phyloP scores from a whole-genome alignment of 306 rosid species.

The Vicia faba region DNA sequence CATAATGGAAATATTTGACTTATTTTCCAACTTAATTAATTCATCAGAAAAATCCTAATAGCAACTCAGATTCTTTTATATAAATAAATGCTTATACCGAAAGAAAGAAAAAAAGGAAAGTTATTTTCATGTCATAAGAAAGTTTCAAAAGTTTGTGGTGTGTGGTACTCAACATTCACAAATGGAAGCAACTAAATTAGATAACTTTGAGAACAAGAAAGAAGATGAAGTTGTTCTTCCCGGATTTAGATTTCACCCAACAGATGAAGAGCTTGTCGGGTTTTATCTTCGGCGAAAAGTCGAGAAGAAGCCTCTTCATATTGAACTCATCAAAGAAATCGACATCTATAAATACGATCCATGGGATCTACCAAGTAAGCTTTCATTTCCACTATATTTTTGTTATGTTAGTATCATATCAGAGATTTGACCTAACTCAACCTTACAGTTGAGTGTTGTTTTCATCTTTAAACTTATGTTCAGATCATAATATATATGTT shows the following conservation, averaged over 20 bases:
- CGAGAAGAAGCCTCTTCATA: conserved; percentile 62
- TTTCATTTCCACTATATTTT: background rate
- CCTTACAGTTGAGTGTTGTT: too few relatives aligned
- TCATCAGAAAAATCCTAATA: background rate
- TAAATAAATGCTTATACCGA: conserved; percentile 6
- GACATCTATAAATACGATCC: conserved; percentile 94
- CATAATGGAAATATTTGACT: conserved; percentile 47
- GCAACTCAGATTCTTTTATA: background rate
- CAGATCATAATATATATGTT: too few relatives aligned
- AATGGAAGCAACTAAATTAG: conserved; percentile 47
- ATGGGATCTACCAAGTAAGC: conserved; percentile 97
- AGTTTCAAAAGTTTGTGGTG: conserved; percentile 33
- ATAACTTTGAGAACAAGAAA: conserved; percentile 11
- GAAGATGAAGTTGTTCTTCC: conserved; percentile 67
- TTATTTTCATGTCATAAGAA: conserved; percentile 31
- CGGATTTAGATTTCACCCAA: conserved; percentile 91
- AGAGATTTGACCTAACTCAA: too few relatives aligned
- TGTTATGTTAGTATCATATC: too few relatives aligned
- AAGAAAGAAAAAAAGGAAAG: background rate
- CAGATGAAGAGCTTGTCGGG: conserved; percentile 92
- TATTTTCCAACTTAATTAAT: conserved; percentile 39
- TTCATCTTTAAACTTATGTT: too few relatives aligned
- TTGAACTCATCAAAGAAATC: conserved; percentile 84
- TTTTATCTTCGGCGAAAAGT: conserved; percentile 76
- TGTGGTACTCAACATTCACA: conserved; percentile 3